Percentiles rank a stretch among this genome's conserved stretches.
phyloP scores from a whole-genome alignment of 2,329 filamentous ascomycete genomes.

The Exophiala viscosa region DNA sequence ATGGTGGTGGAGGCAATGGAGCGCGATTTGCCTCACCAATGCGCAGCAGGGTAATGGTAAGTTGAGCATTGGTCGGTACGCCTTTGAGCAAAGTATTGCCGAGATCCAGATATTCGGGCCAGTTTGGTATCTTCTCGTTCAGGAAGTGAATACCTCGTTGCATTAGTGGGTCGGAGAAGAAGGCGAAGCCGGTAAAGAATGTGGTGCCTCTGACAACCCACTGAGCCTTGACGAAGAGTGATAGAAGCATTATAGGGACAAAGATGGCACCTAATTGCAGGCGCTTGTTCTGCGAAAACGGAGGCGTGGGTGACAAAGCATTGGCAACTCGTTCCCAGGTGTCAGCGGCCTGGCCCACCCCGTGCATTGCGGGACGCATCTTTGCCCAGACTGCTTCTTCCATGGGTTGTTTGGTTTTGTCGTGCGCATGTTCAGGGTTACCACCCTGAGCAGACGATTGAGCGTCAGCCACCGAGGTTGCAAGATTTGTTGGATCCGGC shows the following conservation, averaged over 20 bases:
- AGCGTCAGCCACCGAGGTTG: slow-evolving; percentile 53
- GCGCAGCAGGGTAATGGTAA: slow-evolving; percentile 74
- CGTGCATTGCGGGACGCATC: slow-evolving; percentile 69
- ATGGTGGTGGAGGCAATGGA: slow-evolving; percentile 64
- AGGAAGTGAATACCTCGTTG: slow-evolving; percentile 53
- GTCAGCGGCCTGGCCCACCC: slow-evolving; percentile 57
- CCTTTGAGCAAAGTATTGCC: slow-evolving; percentile 72
- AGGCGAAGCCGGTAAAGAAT: slow-evolving; percentile 66
- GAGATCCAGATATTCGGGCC: slow-evolving; percentile 70
- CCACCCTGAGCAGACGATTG: slow-evolving; percentile 52
- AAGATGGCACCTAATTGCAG: slow-evolving; percentile 55
- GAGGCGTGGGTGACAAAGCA: slow-evolving; percentile 60
- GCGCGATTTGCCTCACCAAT: slow-evolving; percentile 78
- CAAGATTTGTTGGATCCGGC: slow-evolving; percentile 59
- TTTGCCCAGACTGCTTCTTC: slow-evolving; percentile 73
- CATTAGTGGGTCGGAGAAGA: slow-evolving; percentile 77
- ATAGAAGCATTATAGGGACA: slow-evolving; percentile 50
- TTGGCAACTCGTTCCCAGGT: slow-evolving; percentile 61
- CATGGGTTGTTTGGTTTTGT: slow-evolving; percentile 76
- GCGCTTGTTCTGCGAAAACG: slow-evolving; percentile 57
- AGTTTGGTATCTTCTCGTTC: slow-evolving; percentile 57
- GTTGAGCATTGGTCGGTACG: slow-evolving; percentile 80
- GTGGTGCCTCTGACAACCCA: slow-evolving; percentile 62
- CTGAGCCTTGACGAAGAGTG: slow-evolving; percentile 56
- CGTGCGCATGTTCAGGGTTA: slow-evolving; percentile 52